Percentiles rank a stretch among this genome's conserved stretches.
These are phyloP conservation scores for Neurospora sp. DNA, from an alignment of 495 filamentous ascomycete species.

Conservation along the genomic window DNA sequence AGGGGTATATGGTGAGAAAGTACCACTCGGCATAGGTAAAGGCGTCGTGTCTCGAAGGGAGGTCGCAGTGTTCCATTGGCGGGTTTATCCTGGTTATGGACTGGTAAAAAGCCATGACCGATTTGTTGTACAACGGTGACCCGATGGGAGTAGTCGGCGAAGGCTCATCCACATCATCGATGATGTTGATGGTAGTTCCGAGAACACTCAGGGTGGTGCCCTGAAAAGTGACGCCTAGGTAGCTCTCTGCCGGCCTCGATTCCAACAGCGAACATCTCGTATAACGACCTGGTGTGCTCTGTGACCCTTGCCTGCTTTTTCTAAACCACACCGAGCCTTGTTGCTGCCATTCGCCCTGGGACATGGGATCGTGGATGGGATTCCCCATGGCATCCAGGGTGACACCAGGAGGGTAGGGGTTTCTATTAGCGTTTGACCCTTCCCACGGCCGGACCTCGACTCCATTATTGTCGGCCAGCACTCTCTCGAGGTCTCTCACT, in stretches of 20 bases:
- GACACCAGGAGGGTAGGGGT: conserved; percentile 20
- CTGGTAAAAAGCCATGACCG: conserved; percentile 54
- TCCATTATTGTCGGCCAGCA: conserved; percentile 26
- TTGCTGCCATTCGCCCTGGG: conserved; percentile 32
- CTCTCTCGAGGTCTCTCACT: conserved; percentile 35
- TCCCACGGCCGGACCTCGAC: conserved; percentile 30
- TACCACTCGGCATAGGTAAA: conserved; percentile 59
- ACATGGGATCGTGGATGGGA: conserved; percentile 17
- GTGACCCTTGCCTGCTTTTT: conserved; percentile 18
- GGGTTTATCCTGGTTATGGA: conserved; percentile 49
- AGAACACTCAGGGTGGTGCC: conserved; percentile 64
- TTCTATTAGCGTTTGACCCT: conserved; percentile 16
- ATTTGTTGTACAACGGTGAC: conserved; percentile 50
- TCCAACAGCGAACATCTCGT: conserved; percentile 19
- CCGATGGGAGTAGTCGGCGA: conserved; percentile 28
- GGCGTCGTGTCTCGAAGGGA: conserved; percentile 47
- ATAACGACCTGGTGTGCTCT: conserved; percentile 3
- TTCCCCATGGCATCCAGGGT: conserved; percentile 18
- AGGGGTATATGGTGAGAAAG: conserved; percentile 61
- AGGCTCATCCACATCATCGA: conserved; percentile 48
- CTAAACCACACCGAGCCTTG: conserved; percentile 40
- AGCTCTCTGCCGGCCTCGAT: conserved; percentile 50
- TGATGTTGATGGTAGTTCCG: conserved; percentile 66
- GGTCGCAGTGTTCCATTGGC: conserved; percentile 39
- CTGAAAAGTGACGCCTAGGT: conserved; percentile 61